Evolutionary conservation across 345 rosid species (phyloP), one percentile per base, ranked within the genome.

Genomic region (Hibiscus mutabilis): DNA sequence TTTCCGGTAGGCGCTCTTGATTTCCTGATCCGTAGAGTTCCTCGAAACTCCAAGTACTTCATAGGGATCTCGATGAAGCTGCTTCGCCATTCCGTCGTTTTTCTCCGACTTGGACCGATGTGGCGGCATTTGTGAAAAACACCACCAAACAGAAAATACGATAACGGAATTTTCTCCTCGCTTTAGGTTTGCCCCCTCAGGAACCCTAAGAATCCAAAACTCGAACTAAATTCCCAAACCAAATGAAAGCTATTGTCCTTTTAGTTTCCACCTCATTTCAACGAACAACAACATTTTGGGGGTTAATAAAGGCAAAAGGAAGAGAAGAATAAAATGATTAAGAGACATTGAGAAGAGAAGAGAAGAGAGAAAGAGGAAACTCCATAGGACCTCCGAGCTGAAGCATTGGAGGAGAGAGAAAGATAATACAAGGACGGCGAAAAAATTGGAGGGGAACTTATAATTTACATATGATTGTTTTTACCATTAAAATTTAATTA

Each of bases 21-120:
- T 91, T 81, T 96, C 98, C 79, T 92, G 97, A 80, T 96, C 98
- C 46, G 98, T 86, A 21, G 91, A 83, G 90, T 80, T 88, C 80
- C 78, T 82, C 33, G 88, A 78, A 76, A 95, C 82, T 21, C 88
- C 89, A 21, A 95, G 92, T 27, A 91, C 94, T 76, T 92, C 98
- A 76, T 92, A 95, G 13, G 97, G 97, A 80, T 92, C 98, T 64
- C 98, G 91, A 68, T 96, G 86, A 75, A 81, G 85, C 83, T 87
- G 94, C 87, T 84, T 82, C 71, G 76, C 86, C 70, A 77, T 85
- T 18, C 79, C 86, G 69, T 87, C 91, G 64, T 78, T 78, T 75
- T 82, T 88, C 87, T 87, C 98, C 83, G 91, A 82, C 82, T 80
- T 89, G 66, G 91, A 83, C 80, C 86, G 81, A 68, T 78, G 86